Evolutionary conservation across 1,284 basidiomycete genomes (phyloP).

Genomic region (Sporisorium iseilematis-ciliati): DNA sequence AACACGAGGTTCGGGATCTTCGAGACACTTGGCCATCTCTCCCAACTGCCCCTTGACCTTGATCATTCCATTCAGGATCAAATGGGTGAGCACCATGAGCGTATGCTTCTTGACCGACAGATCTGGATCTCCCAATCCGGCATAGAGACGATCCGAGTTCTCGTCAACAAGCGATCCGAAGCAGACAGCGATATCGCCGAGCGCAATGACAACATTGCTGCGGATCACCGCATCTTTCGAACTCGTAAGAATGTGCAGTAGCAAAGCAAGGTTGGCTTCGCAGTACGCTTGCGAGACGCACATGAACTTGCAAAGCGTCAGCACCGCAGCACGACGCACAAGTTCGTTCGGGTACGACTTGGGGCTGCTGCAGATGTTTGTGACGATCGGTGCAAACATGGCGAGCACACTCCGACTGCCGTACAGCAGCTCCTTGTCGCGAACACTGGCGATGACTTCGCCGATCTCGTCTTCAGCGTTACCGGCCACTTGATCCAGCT

Average conservation of each 20-base stretch:
- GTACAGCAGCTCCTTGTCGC: slow-evolving; percentile 89
- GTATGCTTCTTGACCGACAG: slow-evolving; percentile 98
- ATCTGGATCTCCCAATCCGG: slow-evolving; percentile 87
- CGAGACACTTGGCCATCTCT: slow-evolving; percentile 99
- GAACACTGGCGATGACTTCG: slow-evolving; percentile 83
- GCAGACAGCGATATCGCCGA: slow-evolving; percentile 95
- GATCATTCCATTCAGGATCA: slow-evolving; percentile 99
- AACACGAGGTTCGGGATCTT: slow-evolving; percentile 89
- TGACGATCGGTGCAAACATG: slow-evolving; percentile 87
- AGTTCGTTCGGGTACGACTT: slow-evolving; percentile 78
- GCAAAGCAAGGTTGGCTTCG: slow-evolving; percentile 85
- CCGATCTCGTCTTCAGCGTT: slow-evolving; percentile 99
- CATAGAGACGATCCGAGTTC: slow-evolving; percentile 94
- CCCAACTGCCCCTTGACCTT: slow-evolving; percentile 99
- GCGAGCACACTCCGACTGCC: slow-evolving; percentile 85
- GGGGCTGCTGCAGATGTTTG: slow-evolving; percentile 83
- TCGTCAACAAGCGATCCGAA: slow-evolving; percentile 97
- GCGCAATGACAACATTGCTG: slow-evolving; percentile 94
- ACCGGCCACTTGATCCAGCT: slow-evolving; percentile 95
- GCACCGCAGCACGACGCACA: slow-evolving; percentile 85
- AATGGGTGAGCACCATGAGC: slow-evolving; percentile 96
- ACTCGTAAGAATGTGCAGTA: slow-evolving; percentile 93
- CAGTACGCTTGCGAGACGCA: slow-evolving; percentile 95
- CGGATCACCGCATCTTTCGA: slow-evolving; percentile 89
- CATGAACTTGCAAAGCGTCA: slow-evolving; percentile 95